These are phyloP conservation scores for Neospermospora avenae DNA, from an alignment of 2,329 filamentous ascomycete species.

Conservation along the genomic window DNA sequence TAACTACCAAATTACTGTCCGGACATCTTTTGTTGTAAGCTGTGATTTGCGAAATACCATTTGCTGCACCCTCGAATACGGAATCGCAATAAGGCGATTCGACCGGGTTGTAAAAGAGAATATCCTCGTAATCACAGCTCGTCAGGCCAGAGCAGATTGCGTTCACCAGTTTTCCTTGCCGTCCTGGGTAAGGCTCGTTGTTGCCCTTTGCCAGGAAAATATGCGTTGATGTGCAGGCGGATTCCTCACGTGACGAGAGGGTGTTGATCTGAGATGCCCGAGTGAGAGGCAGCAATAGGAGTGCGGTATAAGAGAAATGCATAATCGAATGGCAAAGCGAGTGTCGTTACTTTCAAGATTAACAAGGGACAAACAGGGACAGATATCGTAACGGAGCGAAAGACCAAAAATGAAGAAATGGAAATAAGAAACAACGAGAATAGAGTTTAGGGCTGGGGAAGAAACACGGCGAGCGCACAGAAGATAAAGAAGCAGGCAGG, in stretches of 20 bases:
- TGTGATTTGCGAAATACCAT: conserved; percentile 39
- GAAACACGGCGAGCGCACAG: too few species aligned
- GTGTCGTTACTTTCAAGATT: neutral
- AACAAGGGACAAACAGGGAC: too few species aligned
- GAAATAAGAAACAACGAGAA: too few species aligned
- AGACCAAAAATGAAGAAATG: too few species aligned
- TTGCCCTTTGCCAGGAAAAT: conserved; percentile 30
- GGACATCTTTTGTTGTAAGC: conserved; percentile 41
- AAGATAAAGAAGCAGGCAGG: too few species aligned
- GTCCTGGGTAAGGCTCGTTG: conserved; percentile 38
- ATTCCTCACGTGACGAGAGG: neutral
- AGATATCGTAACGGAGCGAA: too few species aligned
- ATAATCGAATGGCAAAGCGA: neutral
- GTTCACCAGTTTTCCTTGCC: conserved; percentile 33
- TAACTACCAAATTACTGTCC: conserved; percentile 40
- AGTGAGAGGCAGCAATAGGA: neutral
- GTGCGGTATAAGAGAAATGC: neutral
- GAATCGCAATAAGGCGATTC: conserved; percentile 37
- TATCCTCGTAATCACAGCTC: conserved; percentile 36
- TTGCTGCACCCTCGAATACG: conserved; percentile 37
- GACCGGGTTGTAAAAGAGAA: conserved; percentile 29
- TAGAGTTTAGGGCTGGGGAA: too few species aligned
- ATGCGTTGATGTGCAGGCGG: conserved; percentile 8
- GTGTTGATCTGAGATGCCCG: conserved; percentile 2
- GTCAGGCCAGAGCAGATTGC: conserved; percentile 33